Evolutionary conservation across 179 eudicot genomes (phyloP), one percentile per base, ranked within the genome.

Genomic region (Nepenthes alata): DNA sequence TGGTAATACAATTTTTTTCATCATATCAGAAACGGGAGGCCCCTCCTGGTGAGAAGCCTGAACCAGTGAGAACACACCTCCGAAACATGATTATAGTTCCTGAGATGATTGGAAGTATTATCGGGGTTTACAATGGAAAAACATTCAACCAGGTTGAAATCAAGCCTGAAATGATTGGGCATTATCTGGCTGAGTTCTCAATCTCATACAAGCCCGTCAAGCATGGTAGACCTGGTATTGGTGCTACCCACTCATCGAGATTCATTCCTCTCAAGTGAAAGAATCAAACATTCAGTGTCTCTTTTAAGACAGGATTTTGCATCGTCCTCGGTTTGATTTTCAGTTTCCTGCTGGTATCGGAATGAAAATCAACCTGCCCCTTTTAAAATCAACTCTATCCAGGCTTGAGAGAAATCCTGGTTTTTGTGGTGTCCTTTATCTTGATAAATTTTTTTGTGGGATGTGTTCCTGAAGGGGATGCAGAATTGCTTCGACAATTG

Each of bases 191-290:
- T 0, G 93, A 86, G 76, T 86, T 83, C 62, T 83, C 86, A 7
- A 81, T 86, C 62, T 75, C 81, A 0, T 86, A 79, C 91, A 91
- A 91, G 86, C 98, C 98, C 15, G 96, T 91, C 61, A 91, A 89
- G 96, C 98, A 91, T 64, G 98, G 98, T 5, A 81, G 98, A 63
- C 98, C 98, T 35, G 98, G 95, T 86, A 91, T 91, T 75, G 98
- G 98, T 86, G 98, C 98, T 47, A 91, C 98, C 68, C 98, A 93
- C 83, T 91, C 96, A 25, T 93, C 98, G 5, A 81, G 98, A 84
- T 93, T 93, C 72, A 93, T 93, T 82, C 98, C 96, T 65, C 85
- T 93, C 1, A 93, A 93, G 81, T 93, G 85, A 89, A 59, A 15
- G 2, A 49, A 39, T 62, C 25, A 25, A 25, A 25, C 25, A 25